A percentile compares a stretch with the other conserved stretches of the same genome.
These are phyloP conservation scores for Pseudoscleropodium purum DNA, from an alignment of 225 moss, liverwort and hornwort species.

Conservation along the genomic window DNA sequence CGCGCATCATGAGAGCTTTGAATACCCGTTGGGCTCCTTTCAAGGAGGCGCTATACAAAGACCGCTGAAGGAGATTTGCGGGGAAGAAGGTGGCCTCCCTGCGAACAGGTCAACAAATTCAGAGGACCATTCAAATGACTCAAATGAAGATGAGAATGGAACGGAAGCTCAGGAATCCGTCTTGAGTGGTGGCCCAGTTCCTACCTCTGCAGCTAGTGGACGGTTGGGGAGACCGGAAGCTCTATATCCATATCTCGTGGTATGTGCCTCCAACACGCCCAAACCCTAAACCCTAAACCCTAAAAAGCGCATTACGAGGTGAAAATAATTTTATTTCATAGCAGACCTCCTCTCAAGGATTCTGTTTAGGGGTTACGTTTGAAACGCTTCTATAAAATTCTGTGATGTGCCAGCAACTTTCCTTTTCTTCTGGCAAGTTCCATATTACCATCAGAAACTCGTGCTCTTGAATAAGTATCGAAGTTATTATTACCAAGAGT, in stretches of 20 bases:
- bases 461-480: neutral
- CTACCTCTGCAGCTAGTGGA: slow-evolving; percentile 31
- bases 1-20: slow-evolving; percentile 74
- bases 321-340: neutral
- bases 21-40: slow-evolving; percentile 48
- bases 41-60: slow-evolving; percentile 75
- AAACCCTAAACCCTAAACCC: neutral
- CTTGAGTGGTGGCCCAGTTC: slow-evolving; percentile 25
- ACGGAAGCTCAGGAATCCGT: slow-evolving; percentile 5
- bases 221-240: slow-evolving; percentile 20
- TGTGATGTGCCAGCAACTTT: neutral
- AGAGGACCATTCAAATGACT: neutral
- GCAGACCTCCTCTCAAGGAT: neutral
- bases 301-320: neutral
- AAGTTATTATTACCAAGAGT: neutral
- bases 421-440: neutral
- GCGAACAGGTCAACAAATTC: slow-evolving; percentile 8
- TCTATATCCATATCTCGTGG: slow-evolving; percentile 82
- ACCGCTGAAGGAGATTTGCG: slow-evolving; percentile 47
- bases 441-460: neutral
- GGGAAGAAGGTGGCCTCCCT: slow-evolving; percentile 29
- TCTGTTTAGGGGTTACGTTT: neutral
- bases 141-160: neutral
- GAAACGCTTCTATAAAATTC: neutral
- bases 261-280: slow-evolving; percentile 3